Evolutionary conservation across 192 early-diverging fungal genomes (phyloP), one percentile per base, ranked within the genome.

Genomic region (Thamnidium elegans): DNA sequence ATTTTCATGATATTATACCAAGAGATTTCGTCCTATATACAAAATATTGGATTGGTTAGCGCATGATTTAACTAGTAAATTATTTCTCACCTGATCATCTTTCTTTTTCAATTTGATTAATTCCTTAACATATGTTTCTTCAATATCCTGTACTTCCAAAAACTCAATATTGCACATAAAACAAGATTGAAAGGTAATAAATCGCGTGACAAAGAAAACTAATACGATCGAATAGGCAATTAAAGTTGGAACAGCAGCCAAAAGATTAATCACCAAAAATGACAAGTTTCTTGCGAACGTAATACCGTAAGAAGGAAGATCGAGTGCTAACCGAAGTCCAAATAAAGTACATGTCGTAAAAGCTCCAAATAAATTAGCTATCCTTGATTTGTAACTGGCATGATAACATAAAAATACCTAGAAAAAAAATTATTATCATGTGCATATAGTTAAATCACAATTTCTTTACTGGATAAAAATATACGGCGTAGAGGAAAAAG

Each of bases 381-480:
- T 17, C 9, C 68, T 53, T 14, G 74, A 75, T 21, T 55, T 31
- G 26, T 62, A 55, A 31, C 74, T 75, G 17, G 69, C 68, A 30
- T 75, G 64, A 60, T 70, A 75, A 26, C 74, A 75, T n/a, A 75
- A 69, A 50, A 75, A 75, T 0, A 66, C 55, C 73, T 75, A 39
- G 5, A 52, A 17, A 9, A 34, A 26, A 43, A 54, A 47, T 58
- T 14, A 23, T 7, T n/a, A 44, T 32, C 42, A 55, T 9, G 45
- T 26, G 26, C 26, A 1, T 26, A 26, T 26, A 26, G 3, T 26
- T 26, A 26, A 11, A 23, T 3, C 32, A 23, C 54, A 19, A 23
- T 14, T 46, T 4, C 56, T 54, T 45, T 58, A 75, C 74, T n/a
- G 74, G 74, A 48, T 75, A 75, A 32, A 75, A 75, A 21, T 65